Evolutionary conservation across 2,329 filamentous ascomycete species (phyloP), one percentile per base, ranked within the genome.

Genomic region (Fusarium tuaranense): DNA sequence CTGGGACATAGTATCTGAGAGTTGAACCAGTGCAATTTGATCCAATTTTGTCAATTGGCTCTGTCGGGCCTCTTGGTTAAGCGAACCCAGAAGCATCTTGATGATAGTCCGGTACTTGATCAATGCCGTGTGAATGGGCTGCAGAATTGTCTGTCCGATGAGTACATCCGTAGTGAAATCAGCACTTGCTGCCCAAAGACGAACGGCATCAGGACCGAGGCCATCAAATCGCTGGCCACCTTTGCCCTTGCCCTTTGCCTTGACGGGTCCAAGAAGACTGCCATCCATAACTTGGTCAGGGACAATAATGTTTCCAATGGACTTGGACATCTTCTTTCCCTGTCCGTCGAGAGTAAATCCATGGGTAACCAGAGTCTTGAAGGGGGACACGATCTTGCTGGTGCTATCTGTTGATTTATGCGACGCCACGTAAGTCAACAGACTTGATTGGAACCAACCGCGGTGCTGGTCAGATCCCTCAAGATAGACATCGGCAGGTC

Each of bases 281-380:
- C 96, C 96, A 63, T 94, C 90, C 87, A 98, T 97, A 75, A 99
- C 95, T 72, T 98, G 88, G 8, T 90, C 86, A 0, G 96, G 95
- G 0, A 91, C 88, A 66, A 98, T 91, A 32, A 94, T 92, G 79
- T 99, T 99, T 18, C 97, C 97, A 2, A 98, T 85, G 0, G 95
- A 98, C 83, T 99, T 99, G 81, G 95, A 98, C 97, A 99, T 99
- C 83, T 99, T 99, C 81, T 94, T 95, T n/a, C 95, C 95, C 39
- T 93, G 86, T 60, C 93, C 89, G 78, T 99, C 97, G 3, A 99
- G 89, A 0, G 95, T 95, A 81, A 99, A 99, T 1, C 97, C 97
- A 80, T 99, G 97, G 0, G 97, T 99, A 70, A 98, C 92, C n/a
- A 99, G 87, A 5, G 91, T 94, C 79, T 92, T 93, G 86, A 97